Evolutionary conservation across 148 eudicot genomes (phyloP), one percentile per base, ranked within the genome.

Genomic region (Chenopodium berlandieri): DNA sequence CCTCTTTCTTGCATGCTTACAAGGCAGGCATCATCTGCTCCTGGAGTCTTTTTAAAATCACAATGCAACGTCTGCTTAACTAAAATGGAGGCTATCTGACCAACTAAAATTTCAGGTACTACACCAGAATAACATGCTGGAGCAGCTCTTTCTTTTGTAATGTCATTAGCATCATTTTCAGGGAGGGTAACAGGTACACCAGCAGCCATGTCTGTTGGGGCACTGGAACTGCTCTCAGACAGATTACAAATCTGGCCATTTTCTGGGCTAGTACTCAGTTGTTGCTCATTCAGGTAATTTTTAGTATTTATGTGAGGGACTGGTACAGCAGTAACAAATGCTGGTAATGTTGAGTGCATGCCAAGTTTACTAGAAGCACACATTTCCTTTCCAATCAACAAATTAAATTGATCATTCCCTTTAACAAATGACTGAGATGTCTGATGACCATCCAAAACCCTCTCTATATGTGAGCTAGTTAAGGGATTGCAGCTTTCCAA

Each of bases 401-500:
- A 58, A 83, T 60, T 73, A 25, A 70, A 77, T 20, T 77, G 72
- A 62, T 65, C 81, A 47, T 48, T 71, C 71, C 52, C 86, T 84
- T 48, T 54, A 74, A 78, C 79, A 62, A 81, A 70, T 40, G 82
- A 80, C 73, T 71, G 68, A 74, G 85, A 78, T 80, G 48, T 67
- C 69, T 77, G 77, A 66, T 50, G 69, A 58, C 37, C 75, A 32
- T 63, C 84, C 80, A 72, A 8, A 80, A 25, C 60, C 60, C 74
- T 70, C 52, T 66, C 85, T 22, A 54, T 2, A 60, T 64, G 74
- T 66, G 85, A 75, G 60, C 72, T 76, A 32, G 84, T 79, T 73
- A 73, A 83, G 80, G 78, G 76, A 78, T 56, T 73, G 34, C 71
- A 47, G 79, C 85, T 84, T 73, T 80, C 86, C 68, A 80, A 80